Evolutionary conservation across 2,329 filamentous ascomycete genomes (phyloP), one percentile per base, ranked within the genome.

Genomic region (Didymella glomerata): DNA sequence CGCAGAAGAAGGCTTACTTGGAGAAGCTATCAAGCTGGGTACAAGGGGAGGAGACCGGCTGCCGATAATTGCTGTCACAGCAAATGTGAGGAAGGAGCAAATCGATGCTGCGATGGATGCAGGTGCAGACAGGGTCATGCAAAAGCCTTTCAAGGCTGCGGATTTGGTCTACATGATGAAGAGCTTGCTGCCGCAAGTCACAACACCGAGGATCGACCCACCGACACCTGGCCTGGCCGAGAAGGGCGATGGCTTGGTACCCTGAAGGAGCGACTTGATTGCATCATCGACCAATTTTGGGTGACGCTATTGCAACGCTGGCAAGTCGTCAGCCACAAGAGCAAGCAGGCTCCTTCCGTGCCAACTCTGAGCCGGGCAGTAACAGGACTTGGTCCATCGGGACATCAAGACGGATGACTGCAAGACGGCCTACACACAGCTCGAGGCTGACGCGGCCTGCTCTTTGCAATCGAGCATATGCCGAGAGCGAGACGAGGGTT

Each of bases 21-120:
- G 62, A 14, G 57, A 62, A 32, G 56, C 58, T 11, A 63, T 61
- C 30, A 42, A 59, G 22, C 67, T 76, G 13, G 65, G 67, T 10
- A 51, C 77, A 16, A 63, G 69, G 34, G 44, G 48, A 14, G 56
- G 55, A 2, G 44, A 41, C 24, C 63, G 68, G 4, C 38, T 78
- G 18, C 76, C 75, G 0, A 68, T 78, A 22, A 76, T 78, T n/a
- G 75, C 72, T 1, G 75, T 78, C 1, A 78, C 76, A 8, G 76
- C 76, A 11, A 77, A 78, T 46, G 75, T 76, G 14, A 56, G 76
- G 14, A 65, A 71, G 32, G 74, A 76, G 60, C 76, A 77, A 59
- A 74, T 78, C 22, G 66, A 70, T 25, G 66, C 61, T 13, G 76
- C 76, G 2, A 72, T 74, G 50, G 61, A 65, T 30, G 74, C 74